Conservation (phyloP, 805 yeast genomes). For the Kuraishia capsulata region DNA sequence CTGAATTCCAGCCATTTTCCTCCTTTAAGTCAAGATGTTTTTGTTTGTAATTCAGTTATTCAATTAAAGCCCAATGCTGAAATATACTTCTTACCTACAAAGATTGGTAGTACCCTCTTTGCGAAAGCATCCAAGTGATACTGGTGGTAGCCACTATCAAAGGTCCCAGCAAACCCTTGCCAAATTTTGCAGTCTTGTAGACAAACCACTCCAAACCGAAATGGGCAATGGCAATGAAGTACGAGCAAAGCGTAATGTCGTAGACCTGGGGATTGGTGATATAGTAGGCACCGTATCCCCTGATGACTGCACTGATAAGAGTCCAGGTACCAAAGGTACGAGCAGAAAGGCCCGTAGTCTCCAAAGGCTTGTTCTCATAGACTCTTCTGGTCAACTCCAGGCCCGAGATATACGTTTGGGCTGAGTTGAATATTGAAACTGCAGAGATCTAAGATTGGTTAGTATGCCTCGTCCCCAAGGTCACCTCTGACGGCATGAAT, state of each 20-base stretch:
- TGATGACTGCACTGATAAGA: conserved; percentile 69
- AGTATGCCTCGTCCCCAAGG: neutral
- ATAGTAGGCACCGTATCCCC: conserved; percentile 82
- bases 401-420: conserved; percentile 76
- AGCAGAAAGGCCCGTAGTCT: conserved; percentile 65
- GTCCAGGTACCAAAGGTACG: conserved; percentile 99
- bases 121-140: conserved; percentile 73
- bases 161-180: conserved; percentile 87
- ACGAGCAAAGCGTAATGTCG: conserved; percentile 72
- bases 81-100: too few relatives aligned
- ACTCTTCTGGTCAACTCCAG: conserved; percentile 70
- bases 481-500: neutral
- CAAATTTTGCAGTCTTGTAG: conserved; percentile 72
- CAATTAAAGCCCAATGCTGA: too few relatives aligned
- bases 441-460: conserved; percentile 40
- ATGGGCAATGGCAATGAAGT: conserved; percentile 75
- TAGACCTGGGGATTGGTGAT: conserved; percentile 62
- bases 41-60: neutral
- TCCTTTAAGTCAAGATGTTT: neutral
- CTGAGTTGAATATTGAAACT: conserved; percentile 87
- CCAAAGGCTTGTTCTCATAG: conserved; percentile 53
- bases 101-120: conserved; percentile 48
- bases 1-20: too few relatives aligned
- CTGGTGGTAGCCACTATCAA: conserved; percentile 67
- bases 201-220: conserved; percentile 77